Evolutionary conservation across 352 stramenopile genomes (phyloP).

Genomic region (Globisporangium nunn): DNA sequence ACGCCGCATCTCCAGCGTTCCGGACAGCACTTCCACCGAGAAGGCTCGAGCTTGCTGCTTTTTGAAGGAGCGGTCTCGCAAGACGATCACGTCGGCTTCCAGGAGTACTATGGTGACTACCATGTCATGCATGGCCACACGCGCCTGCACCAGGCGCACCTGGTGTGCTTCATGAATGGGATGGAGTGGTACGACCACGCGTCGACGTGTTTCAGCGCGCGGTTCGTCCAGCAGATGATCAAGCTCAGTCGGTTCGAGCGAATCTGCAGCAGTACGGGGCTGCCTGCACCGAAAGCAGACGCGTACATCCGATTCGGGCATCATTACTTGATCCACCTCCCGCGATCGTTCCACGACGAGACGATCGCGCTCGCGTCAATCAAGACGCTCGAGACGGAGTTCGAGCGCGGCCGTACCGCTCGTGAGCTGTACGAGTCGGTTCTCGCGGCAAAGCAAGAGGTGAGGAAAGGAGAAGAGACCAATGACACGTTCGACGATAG

Average conservation of each 20-base stretch:
- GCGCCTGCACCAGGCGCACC: slow-evolving; percentile 56
- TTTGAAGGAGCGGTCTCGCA: slow-evolving; percentile 67
- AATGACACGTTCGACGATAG: neutral
- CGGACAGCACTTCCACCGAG: slow-evolving; percentile 45
- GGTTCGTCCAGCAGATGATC: slow-evolving; percentile 78
- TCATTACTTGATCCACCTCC: slow-evolving; percentile 76
- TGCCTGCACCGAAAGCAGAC: slow-evolving; percentile 30
- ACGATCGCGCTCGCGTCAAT: slow-evolving; percentile 63
- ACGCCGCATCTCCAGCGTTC: slow-evolving; percentile 32
- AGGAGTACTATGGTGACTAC: slow-evolving; percentile 51
- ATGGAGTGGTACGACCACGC: slow-evolving; percentile 62
- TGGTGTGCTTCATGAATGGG: slow-evolving; percentile 71
- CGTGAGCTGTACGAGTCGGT: slow-evolving; percentile 72
- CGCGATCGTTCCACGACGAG: slow-evolving; percentile 71
- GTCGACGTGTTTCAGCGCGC: slow-evolving; percentile 46
- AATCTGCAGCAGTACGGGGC: slow-evolving; percentile 26
- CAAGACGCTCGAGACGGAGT: slow-evolving; percentile 68
- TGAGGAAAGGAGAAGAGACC: neutral
- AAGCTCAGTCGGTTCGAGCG: slow-evolving; percentile 63
- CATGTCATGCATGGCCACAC: slow-evolving; percentile 49
- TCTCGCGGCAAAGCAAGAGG: slow-evolving; percentile 37
- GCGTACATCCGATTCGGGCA: slow-evolving; percentile 72
- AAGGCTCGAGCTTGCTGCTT: slow-evolving; percentile 57
- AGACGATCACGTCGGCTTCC: slow-evolving; percentile 57
- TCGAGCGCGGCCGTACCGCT: slow-evolving; percentile 64